phyloP scores from a whole-genome alignment of 208 protist genomes.

The Trypanosoma avium region DNA sequence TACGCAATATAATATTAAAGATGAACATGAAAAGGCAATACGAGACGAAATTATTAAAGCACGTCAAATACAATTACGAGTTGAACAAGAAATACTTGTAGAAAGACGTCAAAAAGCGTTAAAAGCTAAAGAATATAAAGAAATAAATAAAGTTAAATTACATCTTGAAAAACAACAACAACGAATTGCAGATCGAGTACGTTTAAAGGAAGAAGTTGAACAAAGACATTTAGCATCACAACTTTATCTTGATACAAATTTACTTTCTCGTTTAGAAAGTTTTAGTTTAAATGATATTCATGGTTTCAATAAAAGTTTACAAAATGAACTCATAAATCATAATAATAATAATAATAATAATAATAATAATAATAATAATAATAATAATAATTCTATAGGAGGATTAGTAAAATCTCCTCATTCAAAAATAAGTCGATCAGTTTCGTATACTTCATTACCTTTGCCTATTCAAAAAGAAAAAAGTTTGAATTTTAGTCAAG shows the following conservation, averaged over 20 bases:
- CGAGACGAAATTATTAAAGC: slow-evolving; percentile 5
- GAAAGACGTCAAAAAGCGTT: slow-evolving; percentile 1
- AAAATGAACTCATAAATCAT: too few relatives aligned
- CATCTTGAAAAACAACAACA: slow-evolving; percentile 20
- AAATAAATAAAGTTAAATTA: neutral
- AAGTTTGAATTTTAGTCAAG: neutral
- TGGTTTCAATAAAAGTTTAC: neutral
- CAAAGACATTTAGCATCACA: neutral
- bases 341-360: too few relatives aligned
- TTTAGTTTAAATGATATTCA: neutral
- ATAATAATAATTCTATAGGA: neutral
- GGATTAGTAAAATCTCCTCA: neutral
- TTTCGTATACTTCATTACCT: neutral
- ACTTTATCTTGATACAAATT: neutral
- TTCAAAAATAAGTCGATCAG: neutral
- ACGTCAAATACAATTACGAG: slow-evolving; percentile 5
- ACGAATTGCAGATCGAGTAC: slow-evolving; percentile 9
- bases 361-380: too few relatives aligned
- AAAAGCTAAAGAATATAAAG: neutral
- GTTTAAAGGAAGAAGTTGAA: slow-evolving; percentile 3
- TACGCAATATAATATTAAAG: slow-evolving; percentile 1
- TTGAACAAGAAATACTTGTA: slow-evolving; percentile 14
- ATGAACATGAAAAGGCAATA: slow-evolving; percentile 16
- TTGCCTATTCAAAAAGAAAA: slow-evolving; percentile 2
- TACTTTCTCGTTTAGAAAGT: neutral